These are phyloP conservation scores for Tephrocybe sp. DNA, from an alignment of 768 basidiomycete genomes.

Conservation along the genomic window DNA sequence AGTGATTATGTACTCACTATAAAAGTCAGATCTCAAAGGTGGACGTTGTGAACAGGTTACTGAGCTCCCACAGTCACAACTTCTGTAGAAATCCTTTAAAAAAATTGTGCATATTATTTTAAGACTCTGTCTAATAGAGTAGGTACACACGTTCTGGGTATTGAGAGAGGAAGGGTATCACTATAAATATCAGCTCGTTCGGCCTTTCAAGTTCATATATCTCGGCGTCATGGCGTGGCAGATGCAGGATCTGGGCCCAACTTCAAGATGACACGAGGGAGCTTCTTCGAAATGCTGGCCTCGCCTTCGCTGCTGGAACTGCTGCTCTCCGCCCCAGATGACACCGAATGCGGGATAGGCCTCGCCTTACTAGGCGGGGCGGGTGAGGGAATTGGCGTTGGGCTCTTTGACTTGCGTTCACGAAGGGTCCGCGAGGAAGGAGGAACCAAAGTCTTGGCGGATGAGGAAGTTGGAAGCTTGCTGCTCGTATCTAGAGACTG, in stretches of 20 bases:
- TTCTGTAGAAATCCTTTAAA: too few species aligned
- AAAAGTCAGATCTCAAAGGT: too few species aligned
- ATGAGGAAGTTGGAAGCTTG: not conserved
- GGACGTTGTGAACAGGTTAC: too few species aligned
- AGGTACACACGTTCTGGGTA: not conserved
- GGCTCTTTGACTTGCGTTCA: conserved; percentile 12
- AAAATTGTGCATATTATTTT: too few species aligned
- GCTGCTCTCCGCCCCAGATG: not conserved
- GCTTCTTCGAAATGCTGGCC: conserved; percentile 38
- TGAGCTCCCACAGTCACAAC: too few species aligned
- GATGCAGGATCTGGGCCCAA: conserved; percentile 25
- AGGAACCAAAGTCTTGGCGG: not conserved
- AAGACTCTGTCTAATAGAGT: too few species aligned
- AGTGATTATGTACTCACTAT: too few species aligned
- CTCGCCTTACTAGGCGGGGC: not conserved
- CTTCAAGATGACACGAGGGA: conserved; percentile 30
- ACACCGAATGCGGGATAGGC: not conserved
- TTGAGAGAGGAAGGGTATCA: not conserved
- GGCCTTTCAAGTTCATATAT: not conserved
- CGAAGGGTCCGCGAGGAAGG: conserved; percentile 11
- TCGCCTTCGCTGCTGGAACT: conserved; percentile 21
- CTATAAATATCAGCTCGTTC: not conserved
- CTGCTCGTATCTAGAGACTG: conserved; percentile 35
- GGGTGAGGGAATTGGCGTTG: conserved; percentile 11
- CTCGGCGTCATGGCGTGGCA: not conserved